Conservation (phyloP, 768 basidiomycete genomes). For the Hypholoma sublateritium region DNA sequence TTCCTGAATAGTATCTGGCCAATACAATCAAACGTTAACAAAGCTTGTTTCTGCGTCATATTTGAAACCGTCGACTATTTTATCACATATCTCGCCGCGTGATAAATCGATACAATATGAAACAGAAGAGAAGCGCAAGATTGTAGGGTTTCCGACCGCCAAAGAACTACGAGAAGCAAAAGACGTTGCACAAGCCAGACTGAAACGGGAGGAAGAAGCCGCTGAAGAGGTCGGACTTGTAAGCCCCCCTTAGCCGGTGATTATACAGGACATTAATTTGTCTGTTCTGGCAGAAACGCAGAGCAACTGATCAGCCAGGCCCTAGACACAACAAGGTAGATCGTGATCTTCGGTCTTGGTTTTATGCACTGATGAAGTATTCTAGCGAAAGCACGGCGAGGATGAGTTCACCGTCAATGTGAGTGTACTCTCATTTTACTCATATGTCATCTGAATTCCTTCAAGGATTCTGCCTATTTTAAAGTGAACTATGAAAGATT, state of each 20-base stretch:
- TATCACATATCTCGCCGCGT: constrained; percentile 77
- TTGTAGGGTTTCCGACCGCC: constrained; percentile 74
- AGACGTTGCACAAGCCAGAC: constrained; percentile 58
- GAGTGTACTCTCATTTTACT: constrained; percentile 22
- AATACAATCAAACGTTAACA: constrained; percentile 62
- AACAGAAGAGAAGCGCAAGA: constrained; percentile 72
- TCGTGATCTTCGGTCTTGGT: not conserved
- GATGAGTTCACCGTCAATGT: constrained; percentile 72
- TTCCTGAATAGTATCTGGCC: constrained; percentile 22
- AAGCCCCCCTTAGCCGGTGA: constrained; percentile 29
- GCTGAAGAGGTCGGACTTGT: constrained; percentile 75
- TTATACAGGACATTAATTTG: constrained; percentile 15
- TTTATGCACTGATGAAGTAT: not conserved
- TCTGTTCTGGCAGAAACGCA: constrained; percentile 56
- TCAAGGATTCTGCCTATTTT: constrained; percentile 72
- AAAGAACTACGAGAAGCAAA: constrained; percentile 77
- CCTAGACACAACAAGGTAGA: constrained; percentile 57
- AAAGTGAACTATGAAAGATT: constrained; percentile 90
- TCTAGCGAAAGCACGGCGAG: constrained; percentile 45
- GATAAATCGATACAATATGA: constrained; percentile 84
- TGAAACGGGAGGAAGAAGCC: constrained; percentile 72
- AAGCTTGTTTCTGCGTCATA: constrained; percentile 74
- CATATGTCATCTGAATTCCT: constrained; percentile 4
- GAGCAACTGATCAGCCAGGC: constrained; percentile 47
- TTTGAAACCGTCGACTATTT: constrained; percentile 74